phyloP scores from a whole-genome alignment of 805 yeast genomes.

The Myxozyma mucilagina region DNA sequence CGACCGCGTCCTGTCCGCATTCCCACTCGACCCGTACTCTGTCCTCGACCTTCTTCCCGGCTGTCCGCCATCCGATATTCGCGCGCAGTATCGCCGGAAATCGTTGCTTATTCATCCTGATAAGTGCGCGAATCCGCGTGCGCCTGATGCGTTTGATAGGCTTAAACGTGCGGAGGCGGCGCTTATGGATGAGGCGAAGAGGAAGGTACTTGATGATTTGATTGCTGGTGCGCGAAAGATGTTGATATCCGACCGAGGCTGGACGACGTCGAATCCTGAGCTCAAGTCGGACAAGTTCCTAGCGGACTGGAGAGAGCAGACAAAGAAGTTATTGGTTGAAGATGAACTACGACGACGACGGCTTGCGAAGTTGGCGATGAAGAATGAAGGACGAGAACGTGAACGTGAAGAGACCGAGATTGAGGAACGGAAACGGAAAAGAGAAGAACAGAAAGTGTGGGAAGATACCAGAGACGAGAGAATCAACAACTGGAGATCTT shows the following conservation, averaged over 20 bases:
- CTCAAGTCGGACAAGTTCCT: slow-evolving; percentile 43
- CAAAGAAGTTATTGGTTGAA: slow-evolving; percentile 49
- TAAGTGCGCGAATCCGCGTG: slow-evolving; percentile 54
- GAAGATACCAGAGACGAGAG: slow-evolving; percentile 59
- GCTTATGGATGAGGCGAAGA: slow-evolving; percentile 43
- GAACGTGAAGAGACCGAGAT: slow-evolving; percentile 41
- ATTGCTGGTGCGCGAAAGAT: slow-evolving; percentile 48
- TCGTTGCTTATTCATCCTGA: slow-evolving; percentile 72
- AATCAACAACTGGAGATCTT: slow-evolving; percentile 61
- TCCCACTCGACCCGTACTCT: slow-evolving; percentile 55
- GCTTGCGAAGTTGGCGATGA: slow-evolving; percentile 46
- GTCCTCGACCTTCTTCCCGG: slow-evolving; percentile 52
- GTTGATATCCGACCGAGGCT: slow-evolving; percentile 42
- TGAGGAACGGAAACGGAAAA: slow-evolving; percentile 41
- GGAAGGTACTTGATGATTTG: slow-evolving; percentile 48
- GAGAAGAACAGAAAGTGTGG: slow-evolving; percentile 54
- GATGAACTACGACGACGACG: slow-evolving; percentile 49
- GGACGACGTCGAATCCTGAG: slow-evolving; percentile 45
- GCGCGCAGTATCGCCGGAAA: slow-evolving; percentile 54
- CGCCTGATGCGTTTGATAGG: slow-evolving; percentile 63
- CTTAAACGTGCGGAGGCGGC: slow-evolving; percentile 56
- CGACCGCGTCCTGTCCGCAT: slow-evolving; percentile 51
- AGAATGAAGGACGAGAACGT: slow-evolving; percentile 45
- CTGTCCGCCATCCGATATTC: slow-evolving; percentile 45
- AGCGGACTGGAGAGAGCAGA: slow-evolving; percentile 47